A percentile compares a stretch with the other conserved stretches of the same genome.
Evolutionary conservation across 495 filamentous ascomycete genomes (phyloP).

Genomic region (Penicillium alfredii): DNA sequence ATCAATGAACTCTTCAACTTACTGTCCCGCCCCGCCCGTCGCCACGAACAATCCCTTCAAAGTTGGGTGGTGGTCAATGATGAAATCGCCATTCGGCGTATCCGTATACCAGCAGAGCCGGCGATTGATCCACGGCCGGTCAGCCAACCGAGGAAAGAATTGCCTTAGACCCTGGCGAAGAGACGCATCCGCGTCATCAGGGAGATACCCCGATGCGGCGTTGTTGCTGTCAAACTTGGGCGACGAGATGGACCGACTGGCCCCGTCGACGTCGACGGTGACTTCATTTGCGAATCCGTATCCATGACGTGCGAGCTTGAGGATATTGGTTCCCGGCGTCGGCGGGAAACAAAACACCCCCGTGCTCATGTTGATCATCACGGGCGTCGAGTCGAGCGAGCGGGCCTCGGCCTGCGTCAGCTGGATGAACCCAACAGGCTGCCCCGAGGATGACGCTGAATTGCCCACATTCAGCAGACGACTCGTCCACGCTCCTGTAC

Average conservation of each 20-base stretch:
- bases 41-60: slow-evolving; percentile 62
- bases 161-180: slow-evolving; percentile 52
- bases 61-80: slow-evolving; percentile 63
- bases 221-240: slow-evolving; percentile 29
- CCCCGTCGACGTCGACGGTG: slow-evolving; percentile 26
- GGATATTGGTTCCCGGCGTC: slow-evolving; percentile 34
- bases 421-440: slow-evolving; percentile 64
- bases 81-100: slow-evolving; percentile 66
- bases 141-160: slow-evolving; percentile 52
- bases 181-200: slow-evolving; percentile 52
- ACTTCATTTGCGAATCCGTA: slow-evolving; percentile 55
- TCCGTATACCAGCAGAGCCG: slow-evolving; percentile 47
- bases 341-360: slow-evolving; percentile 76
- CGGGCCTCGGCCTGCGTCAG: slow-evolving; percentile 57
- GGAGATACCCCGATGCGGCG: slow-evolving; percentile 29
- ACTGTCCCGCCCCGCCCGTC: slow-evolving; percentile 71
- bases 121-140: slow-evolving; percentile 50
- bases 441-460: slow-evolving; percentile 43
- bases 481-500: slow-evolving; percentile 74
- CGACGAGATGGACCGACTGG: slow-evolving; percentile 16
- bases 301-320: slow-evolving; percentile 74
- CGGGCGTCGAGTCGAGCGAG: slow-evolving; percentile 52
- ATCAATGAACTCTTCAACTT: slow-evolving; percentile 7
- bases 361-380: slow-evolving; percentile 63
- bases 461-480: slow-evolving; percentile 42